Conservation (phyloP, 352 stramenopile species). For the Pythium vanterpoolii region DNA sequence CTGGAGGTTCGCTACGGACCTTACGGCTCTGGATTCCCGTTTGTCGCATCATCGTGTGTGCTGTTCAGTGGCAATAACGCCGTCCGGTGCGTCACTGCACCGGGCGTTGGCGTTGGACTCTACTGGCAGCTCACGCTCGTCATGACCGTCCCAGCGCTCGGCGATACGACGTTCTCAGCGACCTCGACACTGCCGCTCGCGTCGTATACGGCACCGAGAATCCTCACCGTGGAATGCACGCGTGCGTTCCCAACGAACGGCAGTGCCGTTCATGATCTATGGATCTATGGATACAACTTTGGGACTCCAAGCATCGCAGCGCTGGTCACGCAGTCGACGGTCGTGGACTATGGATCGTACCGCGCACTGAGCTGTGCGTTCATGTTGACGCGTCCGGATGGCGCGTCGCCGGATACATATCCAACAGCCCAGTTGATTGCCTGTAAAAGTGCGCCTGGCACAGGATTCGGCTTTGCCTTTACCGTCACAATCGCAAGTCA, state of each 20-base stretch:
- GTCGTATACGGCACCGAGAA: constrained; percentile 32
- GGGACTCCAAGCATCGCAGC: constrained; percentile 20
- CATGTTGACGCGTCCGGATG: neutral
- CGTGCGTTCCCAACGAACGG: constrained; percentile 38
- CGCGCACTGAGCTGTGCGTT: constrained; percentile 30
- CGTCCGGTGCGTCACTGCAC: constrained; percentile 37
- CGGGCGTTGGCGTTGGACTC: constrained; percentile 36
- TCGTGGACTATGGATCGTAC: constrained; percentile 37
- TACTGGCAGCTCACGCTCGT: constrained; percentile 53
- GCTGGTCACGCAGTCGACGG: constrained; percentile 8
- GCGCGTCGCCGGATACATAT: neutral
- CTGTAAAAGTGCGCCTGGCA: constrained; percentile 37
- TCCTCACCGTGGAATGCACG: constrained; percentile 29
- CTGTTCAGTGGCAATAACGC: constrained; percentile 44
- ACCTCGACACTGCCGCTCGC: constrained; percentile 32
- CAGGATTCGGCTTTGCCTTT: constrained; percentile 35
- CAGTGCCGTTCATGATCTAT: constrained; percentile 28
- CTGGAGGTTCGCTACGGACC: constrained; percentile 41
- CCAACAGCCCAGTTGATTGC: constrained; percentile 27
- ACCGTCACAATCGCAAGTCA: constrained; percentile 34
- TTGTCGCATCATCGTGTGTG: constrained; percentile 35
- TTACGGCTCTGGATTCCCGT: constrained; percentile 35
- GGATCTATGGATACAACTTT: constrained; percentile 45
- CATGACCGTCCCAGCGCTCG: constrained; percentile 33
- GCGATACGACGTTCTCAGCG: constrained; percentile 40